These are phyloP conservation scores for Epichloe sibirici DNA, from an alignment of 2,329 filamentous ascomycete species.

Conservation along the genomic window DNA sequence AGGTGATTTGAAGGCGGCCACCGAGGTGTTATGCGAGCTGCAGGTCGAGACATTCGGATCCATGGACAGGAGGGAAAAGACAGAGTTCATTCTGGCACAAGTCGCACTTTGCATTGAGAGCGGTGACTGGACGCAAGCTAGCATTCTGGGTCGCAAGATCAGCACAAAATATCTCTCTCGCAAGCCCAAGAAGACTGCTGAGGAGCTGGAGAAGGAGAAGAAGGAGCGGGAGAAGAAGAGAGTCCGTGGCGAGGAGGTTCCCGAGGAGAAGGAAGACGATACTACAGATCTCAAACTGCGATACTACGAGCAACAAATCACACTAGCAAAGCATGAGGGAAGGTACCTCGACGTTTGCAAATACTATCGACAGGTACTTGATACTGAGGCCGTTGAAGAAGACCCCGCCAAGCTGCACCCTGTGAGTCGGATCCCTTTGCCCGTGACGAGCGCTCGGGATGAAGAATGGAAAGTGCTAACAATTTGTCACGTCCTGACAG, in stretches of 20 bases:
- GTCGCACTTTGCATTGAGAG: slow-evolving; percentile 90
- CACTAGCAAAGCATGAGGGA: slow-evolving; percentile 87
- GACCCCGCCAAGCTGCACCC: slow-evolving; percentile 76
- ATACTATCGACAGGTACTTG: slow-evolving; percentile 90
- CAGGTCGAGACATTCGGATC: slow-evolving; percentile 99
- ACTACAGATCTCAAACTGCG: slow-evolving; percentile 91
- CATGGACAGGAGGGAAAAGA: slow-evolving; percentile 95
- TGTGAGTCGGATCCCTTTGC: slow-evolving; percentile 37
- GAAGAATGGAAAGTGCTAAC: background rate
- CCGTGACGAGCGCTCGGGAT: background rate
- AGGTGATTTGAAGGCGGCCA: slow-evolving; percentile 79
- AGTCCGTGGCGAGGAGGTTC: slow-evolving; percentile 66
- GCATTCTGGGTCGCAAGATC: slow-evolving; percentile 91
- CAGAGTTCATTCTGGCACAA: slow-evolving; percentile 94
- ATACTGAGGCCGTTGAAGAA: slow-evolving; percentile 90
- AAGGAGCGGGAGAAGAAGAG: slow-evolving; percentile 82
- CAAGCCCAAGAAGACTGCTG: slow-evolving; percentile 80
- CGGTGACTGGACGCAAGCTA: slow-evolving; percentile 90
- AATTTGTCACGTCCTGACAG: slow-evolving; percentile 30
- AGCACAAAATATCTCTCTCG: slow-evolving; percentile 84
- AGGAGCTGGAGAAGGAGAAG: slow-evolving; percentile 81
- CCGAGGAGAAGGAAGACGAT: slow-evolving; percentile 70
- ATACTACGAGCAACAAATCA: slow-evolving; percentile 97
- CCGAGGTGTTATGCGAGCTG: slow-evolving; percentile 89
- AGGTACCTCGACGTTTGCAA: slow-evolving; percentile 98